Conservation (phyloP, 805 yeast species). For the Grigorovia humatica region DNA sequence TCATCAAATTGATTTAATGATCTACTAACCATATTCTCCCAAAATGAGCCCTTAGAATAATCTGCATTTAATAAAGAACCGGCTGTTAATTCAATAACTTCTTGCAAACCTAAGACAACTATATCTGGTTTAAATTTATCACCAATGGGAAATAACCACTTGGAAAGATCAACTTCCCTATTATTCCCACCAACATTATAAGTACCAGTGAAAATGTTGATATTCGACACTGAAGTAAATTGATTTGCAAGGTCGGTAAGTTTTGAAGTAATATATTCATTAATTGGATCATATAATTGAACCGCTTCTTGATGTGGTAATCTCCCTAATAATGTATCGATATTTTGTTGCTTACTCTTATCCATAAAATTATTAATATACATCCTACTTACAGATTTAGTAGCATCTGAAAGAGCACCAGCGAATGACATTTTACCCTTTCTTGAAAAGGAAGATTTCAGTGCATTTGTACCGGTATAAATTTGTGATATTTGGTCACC, state of each 20-base stretch:
- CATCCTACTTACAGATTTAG: slow-evolving; percentile 89
- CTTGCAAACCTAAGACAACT: slow-evolving; percentile 87
- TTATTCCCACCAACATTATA: slow-evolving; percentile 76
- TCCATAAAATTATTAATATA: slow-evolving; percentile 95
- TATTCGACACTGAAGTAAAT: slow-evolving; percentile 51
- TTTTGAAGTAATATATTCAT: slow-evolving; percentile 68
- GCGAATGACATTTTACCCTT: slow-evolving; percentile 95
- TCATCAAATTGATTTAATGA: slow-evolving; percentile 50
- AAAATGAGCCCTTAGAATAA: slow-evolving; percentile 59
- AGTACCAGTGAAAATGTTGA: slow-evolving; percentile 70
- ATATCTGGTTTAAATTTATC: slow-evolving; percentile 56
- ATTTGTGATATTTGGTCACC: slow-evolving; percentile 95
- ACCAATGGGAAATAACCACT: slow-evolving; percentile 78
- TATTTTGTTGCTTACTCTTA: slow-evolving; percentile 78
- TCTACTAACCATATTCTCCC: slow-evolving; percentile 61
- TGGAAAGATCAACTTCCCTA: slow-evolving; percentile 44
- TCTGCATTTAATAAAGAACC: slow-evolving; percentile 84
- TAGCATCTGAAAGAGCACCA: slow-evolving; percentile 94
- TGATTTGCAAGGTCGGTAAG: slow-evolving; percentile 33
- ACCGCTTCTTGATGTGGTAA: slow-evolving; percentile 64
- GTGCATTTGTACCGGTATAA: slow-evolving; percentile 95
- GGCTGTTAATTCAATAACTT: slow-evolving; percentile 85
- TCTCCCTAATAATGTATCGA: slow-evolving; percentile 78
- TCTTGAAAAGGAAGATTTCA: slow-evolving; percentile 88
- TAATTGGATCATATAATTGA: slow-evolving; percentile 73